phyloP scores from a whole-genome alignment of 1,284 basidiomycete species.

The Anthracocystis walkeri region DNA sequence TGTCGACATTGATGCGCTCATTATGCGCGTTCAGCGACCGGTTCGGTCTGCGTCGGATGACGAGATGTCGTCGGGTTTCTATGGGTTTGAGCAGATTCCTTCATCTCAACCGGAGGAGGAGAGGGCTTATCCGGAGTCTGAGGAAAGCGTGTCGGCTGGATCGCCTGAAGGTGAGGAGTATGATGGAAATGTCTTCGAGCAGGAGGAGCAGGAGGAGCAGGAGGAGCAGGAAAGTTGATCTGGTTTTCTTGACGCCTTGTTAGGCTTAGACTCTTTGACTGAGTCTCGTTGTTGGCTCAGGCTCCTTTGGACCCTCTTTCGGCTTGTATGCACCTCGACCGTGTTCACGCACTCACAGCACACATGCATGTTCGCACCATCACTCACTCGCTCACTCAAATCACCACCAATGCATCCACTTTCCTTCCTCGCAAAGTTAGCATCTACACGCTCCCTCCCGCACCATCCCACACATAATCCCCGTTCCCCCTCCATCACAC shows the following conservation, averaged over 20 bases:
- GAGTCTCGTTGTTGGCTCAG: not conserved
- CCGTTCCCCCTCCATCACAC: not conserved
- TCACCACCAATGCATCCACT: not conserved
- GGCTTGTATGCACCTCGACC: not conserved
- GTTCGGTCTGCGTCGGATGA: conserved; percentile 30
- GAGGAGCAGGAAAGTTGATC: conserved; percentile 1
- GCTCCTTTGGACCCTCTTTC: not conserved
- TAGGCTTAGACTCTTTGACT: not conserved
- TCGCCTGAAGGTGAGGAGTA: conserved; percentile 20
- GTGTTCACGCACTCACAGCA: not conserved
- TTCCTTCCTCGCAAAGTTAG: not conserved
- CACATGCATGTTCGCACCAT: too few relatives aligned
- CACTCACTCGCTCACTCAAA: not conserved
- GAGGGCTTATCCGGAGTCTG: conserved; percentile 27
- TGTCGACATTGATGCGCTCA: conserved; percentile 81
- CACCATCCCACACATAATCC: not conserved
- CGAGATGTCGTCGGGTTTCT: conserved; percentile 29
- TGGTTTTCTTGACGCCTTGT: too few relatives aligned
- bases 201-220: conserved; percentile 6
- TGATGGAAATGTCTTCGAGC: not conserved
- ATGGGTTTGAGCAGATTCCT: conserved; percentile 39
- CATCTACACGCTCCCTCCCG: not conserved
- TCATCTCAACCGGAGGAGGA: conserved; percentile 47
- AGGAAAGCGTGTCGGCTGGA: conserved; percentile 37
- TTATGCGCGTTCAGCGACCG: conserved; percentile 76